These are phyloP conservation scores for Metschnikowia hibisci DNA, from an alignment of 805 yeast genomes.

Conservation along the genomic window DNA sequence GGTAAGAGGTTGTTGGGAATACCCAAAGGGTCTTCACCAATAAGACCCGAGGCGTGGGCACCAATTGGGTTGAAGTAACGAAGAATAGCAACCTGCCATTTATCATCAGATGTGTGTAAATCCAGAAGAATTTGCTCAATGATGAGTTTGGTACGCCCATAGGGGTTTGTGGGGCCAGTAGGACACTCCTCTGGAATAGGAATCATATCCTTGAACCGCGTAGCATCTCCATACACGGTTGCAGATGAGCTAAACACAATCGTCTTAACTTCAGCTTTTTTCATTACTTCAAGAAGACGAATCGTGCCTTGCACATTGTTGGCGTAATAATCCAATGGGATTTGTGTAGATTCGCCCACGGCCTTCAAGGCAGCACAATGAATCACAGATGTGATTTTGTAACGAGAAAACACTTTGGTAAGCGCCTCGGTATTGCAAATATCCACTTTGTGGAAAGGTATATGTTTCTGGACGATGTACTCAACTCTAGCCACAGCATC, in stretches of 20 bases:
- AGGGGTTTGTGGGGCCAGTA: slow-evolving; percentile 70
- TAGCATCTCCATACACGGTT: slow-evolving; percentile 80
- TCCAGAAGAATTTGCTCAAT: slow-evolving; percentile 63
- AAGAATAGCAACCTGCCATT: slow-evolving; percentile 57
- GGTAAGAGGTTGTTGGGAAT: slow-evolving; percentile 76
- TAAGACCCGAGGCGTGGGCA: slow-evolving; percentile 75
- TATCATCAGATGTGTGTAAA: slow-evolving; percentile 41
- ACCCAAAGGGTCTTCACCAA: slow-evolving; percentile 81
- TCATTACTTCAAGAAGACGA: slow-evolving; percentile 52
- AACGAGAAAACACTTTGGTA: slow-evolving; percentile 43
- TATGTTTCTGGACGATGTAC: slow-evolving; percentile 43
- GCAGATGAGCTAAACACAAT: slow-evolving; percentile 77
- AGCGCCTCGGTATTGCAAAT: slow-evolving; percentile 48
- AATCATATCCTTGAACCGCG: slow-evolving; percentile 64
- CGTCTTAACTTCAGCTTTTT: slow-evolving; percentile 41
- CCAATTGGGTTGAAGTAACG: slow-evolving; percentile 85
- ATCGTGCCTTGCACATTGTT: slow-evolving; percentile 67
- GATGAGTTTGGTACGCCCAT: slow-evolving; percentile 66
- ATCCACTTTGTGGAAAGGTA: slow-evolving; percentile 59
- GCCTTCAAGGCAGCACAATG: slow-evolving; percentile 85
- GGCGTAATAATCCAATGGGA: slow-evolving; percentile 65
- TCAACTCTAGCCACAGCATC: slow-evolving; percentile 65
- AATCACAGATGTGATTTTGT: slow-evolving; percentile 55
- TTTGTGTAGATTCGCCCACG: slow-evolving; percentile 69
- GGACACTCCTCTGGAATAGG: slow-evolving; percentile 81